Evolutionary conservation across 805 yeast species (phyloP), one percentile per base, ranked within the genome.

Genomic region (Candida piceae): DNA sequence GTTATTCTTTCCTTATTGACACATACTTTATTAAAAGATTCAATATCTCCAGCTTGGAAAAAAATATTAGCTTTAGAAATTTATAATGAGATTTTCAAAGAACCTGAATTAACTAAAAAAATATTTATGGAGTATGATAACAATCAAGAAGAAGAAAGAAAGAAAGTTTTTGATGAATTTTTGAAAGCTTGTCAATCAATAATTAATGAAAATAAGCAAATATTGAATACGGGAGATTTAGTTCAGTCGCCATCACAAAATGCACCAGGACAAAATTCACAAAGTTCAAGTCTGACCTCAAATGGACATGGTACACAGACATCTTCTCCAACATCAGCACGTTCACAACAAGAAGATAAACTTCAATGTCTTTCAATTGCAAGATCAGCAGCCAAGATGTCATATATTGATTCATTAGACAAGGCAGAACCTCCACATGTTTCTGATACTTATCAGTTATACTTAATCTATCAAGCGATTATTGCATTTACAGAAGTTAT

Each of bases 361-460:
- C 38, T 31, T 15, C 30, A 24, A 11, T 53, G 65, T 0, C 59
- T 80, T 20, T 67, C 78, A 0, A 53, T 58, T 12, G 58, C 63
- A 4, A 56, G 55, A 9, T 72, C 84, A 0, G 52, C 65, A 2
- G 58, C 72, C 32, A 74, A 77, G 46, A 66, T 80, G 0, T 63
- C 78, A 11, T 71, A 78, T 39, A 66, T 89, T 21, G 96, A 90
- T 38, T 73, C 80, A 36, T 67, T 93, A 17, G 97, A 90, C 53
- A 88, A 88, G 50, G 48, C 64, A 0, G 94, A 84, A 19, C 80
- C 96, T 0, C 96, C 96, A 0, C 51, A 66, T 1, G 62, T 70
- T 2, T 84, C 93, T 2, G 66, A 65, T 5, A 71, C 81, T 0
- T 89, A 93, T 40, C 57, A 76, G 1, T 63, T 75, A 34, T 74